Base-by-base conservation (phyloP, 139 green algal genomes). In the Coelastrella sp. region DNA sequence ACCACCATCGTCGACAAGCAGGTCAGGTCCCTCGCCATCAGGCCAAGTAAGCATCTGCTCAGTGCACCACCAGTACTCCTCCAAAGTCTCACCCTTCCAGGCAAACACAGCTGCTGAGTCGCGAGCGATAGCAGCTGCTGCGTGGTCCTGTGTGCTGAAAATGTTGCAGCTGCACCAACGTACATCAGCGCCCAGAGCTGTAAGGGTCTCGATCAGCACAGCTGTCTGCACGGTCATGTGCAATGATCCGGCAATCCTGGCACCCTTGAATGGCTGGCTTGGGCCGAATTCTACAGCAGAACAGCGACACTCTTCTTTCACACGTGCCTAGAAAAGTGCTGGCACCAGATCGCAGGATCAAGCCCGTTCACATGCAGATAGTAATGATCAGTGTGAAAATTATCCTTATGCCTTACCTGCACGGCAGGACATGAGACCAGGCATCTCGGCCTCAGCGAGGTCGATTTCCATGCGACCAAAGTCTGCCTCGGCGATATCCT, bases 21-120 rank as follows among this genome's bases (percentile, higher is more conserved):
- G 94, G 91, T 99, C 94, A 73, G 94, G 87, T 77, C 96, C 96
- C 57, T 94, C 91, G 79, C 88, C 91, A 67, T 92, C 92, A 51
- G 91, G 90, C 98, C 98, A 99, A 82, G 92, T 94, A 68, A 99
- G 93, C 72, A 89, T 89, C 92, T 94, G 90, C 92, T 99, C 94
- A 4, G 98, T 99, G 96, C 98, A 99, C 98, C 98, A 99, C 98
- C 98, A 99, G 96, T 99, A 99, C 94, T 99, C 97, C 95, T 98
- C 94, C 86, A 99, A 93, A 23, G 97, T 99, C 97, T 99, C 97
- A 72, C 97, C 97, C 94, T 99, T 99, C 98, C 98, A 99, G 86
- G 98, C 98, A 75, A 99, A 99, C 30, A 98, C 96, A 19, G 96
- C 89, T 23, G 94, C 95, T 9, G 94, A 96, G 92, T 99, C 98